Evolutionary conservation across 768 basidiomycete genomes (phyloP).

Genomic region (Kwoniella sp.): DNA sequence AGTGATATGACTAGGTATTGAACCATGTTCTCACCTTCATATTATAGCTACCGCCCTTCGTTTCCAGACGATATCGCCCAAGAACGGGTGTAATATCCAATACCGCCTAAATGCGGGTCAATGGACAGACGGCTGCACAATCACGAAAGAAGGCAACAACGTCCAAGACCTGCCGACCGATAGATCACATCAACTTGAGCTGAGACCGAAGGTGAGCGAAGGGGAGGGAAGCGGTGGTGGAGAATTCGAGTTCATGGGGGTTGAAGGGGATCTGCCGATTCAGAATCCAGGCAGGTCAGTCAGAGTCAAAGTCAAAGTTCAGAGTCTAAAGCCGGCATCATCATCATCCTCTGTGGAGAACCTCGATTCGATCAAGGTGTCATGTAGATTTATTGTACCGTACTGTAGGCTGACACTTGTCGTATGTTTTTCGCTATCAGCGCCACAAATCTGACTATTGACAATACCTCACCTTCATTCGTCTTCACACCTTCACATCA

Average conservation of each 20-base stretch:
- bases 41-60: constrained; percentile 7
- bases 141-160: background rate
- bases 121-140: constrained; percentile 15
- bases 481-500: constrained; percentile 7
- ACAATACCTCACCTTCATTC: constrained; percentile 21
- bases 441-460: constrained; percentile 19
- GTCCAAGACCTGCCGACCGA: constrained; percentile 10
- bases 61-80: constrained; percentile 15
- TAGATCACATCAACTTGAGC: constrained; percentile 18
- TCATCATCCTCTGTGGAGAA: too few relatives aligned
- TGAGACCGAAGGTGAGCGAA: constrained; percentile 2
- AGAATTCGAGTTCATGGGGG: constrained; percentile 22
- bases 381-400: too few relatives aligned
- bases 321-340: too few relatives aligned
- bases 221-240: background rate
- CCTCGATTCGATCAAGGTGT: too few relatives aligned
- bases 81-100: background rate
- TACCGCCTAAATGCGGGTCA: constrained; percentile 23
- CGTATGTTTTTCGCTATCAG: background rate
- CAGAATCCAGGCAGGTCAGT: constrained; percentile 14
- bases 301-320: too few relatives aligned
- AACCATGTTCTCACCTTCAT: too few relatives aligned
- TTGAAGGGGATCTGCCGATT: constrained; percentile 18
- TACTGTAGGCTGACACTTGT: background rate
- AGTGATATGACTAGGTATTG: too few relatives aligned